Conservation (phyloP, 768 basidiomycete genomes). For the Pholiota microspora region DNA sequence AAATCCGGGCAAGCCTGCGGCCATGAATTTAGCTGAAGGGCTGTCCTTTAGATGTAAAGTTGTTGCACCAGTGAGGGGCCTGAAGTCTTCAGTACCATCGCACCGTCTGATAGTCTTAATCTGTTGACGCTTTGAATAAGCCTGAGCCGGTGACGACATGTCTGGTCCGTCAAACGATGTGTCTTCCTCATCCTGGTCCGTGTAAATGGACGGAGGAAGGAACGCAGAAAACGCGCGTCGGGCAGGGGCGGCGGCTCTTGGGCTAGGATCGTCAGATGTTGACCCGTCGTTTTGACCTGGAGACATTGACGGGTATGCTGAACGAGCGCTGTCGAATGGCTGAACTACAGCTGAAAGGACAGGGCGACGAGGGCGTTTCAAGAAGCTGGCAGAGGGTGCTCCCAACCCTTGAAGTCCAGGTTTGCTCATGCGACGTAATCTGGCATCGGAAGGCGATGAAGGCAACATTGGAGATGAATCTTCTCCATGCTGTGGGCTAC, state of each 20-base stretch:
- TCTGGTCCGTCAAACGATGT: slow-evolving; percentile 63
- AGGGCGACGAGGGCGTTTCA: slow-evolving; percentile 65
- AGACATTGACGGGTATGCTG: slow-evolving; percentile 41
- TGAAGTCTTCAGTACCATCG: slow-evolving; percentile 81
- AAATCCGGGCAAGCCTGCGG: slow-evolving; percentile 76
- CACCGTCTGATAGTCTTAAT: slow-evolving; percentile 74
- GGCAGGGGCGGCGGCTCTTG: slow-evolving; percentile 44
- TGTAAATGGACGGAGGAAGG: slow-evolving; percentile 58
- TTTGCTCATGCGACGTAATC: slow-evolving; percentile 47
- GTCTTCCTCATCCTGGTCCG: slow-evolving; percentile 44
- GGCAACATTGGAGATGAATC: slow-evolving; percentile 49
- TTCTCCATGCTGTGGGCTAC: slow-evolving; percentile 32
- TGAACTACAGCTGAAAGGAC: slow-evolving; percentile 62
- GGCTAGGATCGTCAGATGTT: slow-evolving; percentile 24
- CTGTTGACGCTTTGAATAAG: slow-evolving; percentile 76
- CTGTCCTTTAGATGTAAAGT: slow-evolving; percentile 53
- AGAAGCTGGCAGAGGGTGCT: slow-evolving; percentile 47
- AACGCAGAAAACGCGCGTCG: slow-evolving; percentile 80
- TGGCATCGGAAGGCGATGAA: slow-evolving; percentile 50
- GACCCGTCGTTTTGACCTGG: slow-evolving; percentile 16
- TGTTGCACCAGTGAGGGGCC: slow-evolving; percentile 68
- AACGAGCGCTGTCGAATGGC: slow-evolving; percentile 40
- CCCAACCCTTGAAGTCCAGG: slow-evolving; percentile 54
- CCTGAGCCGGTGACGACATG: slow-evolving; percentile 79
- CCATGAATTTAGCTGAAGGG: slow-evolving; percentile 54